Conservation (phyloP, 371 early-diverging fungal species). For the Conidiobolus incongruus region DNA sequence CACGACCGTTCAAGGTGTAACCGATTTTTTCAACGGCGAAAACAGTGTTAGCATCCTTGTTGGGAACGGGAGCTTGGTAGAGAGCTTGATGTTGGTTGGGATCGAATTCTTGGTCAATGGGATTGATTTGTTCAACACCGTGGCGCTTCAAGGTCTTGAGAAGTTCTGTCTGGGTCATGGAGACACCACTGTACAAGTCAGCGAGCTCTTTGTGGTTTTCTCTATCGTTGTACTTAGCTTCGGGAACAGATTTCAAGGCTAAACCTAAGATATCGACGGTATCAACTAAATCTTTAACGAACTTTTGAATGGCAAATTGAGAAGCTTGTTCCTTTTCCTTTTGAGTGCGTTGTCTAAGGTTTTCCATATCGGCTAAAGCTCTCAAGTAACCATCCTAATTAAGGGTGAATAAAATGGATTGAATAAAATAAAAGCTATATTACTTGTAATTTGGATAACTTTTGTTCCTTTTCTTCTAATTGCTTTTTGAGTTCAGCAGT, state of each 20-base stretch:
- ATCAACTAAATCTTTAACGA: constrained; percentile 89
- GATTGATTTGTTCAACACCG: constrained; percentile 64
- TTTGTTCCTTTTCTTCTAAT: constrained; percentile 31
- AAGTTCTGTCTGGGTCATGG: constrained; percentile 71
- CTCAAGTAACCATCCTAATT: constrained; percentile 53
- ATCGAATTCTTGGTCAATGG: constrained; percentile 74
- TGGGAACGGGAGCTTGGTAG: constrained; percentile 78
- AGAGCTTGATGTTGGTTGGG: constrained; percentile 86
- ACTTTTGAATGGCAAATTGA: constrained; percentile 80
- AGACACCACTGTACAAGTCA: constrained; percentile 69
- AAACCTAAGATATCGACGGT: constrained; percentile 77
- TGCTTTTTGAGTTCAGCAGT: neutral
- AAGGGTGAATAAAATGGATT: neutral
- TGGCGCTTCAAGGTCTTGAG: constrained; percentile 70
- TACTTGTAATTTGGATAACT: constrained; percentile 62
- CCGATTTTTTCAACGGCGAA: constrained; percentile 79
- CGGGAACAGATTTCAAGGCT: constrained; percentile 64
- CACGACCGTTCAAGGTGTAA: constrained; percentile 72
- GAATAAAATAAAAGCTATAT: neutral
- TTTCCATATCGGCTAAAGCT: constrained; percentile 87
- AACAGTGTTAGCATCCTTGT: constrained; percentile 70
- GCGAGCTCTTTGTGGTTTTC: constrained; percentile 16
- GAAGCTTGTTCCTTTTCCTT: constrained; percentile 63
- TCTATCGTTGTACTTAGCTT: constrained; percentile 25
- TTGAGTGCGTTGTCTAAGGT: constrained; percentile 71